A percentile compares a stretch with the other conserved stretches of the same genome.
Conservation (phyloP, 2,329 filamentous ascomycete species). For the Xylariaceae sp. region DNA sequence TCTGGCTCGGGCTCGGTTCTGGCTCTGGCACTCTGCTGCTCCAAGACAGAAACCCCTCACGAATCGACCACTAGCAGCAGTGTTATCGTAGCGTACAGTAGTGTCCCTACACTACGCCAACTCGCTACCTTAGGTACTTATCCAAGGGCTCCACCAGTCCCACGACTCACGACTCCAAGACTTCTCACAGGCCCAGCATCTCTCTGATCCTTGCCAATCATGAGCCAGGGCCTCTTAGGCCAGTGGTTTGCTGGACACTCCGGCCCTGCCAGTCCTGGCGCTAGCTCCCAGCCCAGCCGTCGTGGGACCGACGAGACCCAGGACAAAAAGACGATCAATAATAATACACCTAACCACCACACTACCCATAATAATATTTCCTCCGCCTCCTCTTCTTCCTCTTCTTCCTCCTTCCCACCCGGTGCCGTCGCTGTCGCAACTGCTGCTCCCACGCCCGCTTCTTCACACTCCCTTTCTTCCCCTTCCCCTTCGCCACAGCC, state of each 20-base stretch:
- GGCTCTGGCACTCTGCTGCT: background rate
- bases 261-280: conserved; percentile 22
- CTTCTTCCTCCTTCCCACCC: conserved; percentile 20
- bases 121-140: background rate
- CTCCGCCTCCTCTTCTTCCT: conserved; percentile 11
- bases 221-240: conserved; percentile 26
- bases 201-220: conserved; percentile 23
- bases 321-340: conserved; percentile 14
- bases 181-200: conserved; percentile 2
- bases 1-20: no score
- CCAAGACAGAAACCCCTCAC: conserved; percentile 8
- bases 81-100: conserved; percentile 3
- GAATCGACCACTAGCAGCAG: conserved; percentile 14
- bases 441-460: conserved; percentile 34
- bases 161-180: conserved; percentile 14
- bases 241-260: conserved; percentile 28
- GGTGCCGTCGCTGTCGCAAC: conserved; percentile 15
- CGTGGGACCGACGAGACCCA: conserved; percentile 17
- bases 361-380: conserved; percentile 22
- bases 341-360: conserved; percentile 16
- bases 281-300: conserved; percentile 20
- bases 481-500: conserved; percentile 41
- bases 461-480: conserved; percentile 36
- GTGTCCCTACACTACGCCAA: background rate
- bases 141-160: conserved; percentile 12